phyloP scores from a whole-genome alignment of 768 basidiomycete species.

The Chlorophyllum brunneum region DNA sequence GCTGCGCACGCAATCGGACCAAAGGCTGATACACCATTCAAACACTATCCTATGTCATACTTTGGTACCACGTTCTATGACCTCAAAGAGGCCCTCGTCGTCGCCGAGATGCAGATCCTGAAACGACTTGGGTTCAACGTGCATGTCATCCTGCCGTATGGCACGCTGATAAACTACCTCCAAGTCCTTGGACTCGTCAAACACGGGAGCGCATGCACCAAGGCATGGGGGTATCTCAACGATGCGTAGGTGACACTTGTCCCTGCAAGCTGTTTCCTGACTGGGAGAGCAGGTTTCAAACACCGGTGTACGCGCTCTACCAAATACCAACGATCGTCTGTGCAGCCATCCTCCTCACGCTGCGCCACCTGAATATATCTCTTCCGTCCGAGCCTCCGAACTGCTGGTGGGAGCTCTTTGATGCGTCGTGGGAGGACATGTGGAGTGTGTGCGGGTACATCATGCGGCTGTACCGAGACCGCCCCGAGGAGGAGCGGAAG shows the following conservation, averaged over 20 bases:
- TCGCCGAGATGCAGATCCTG: constrained; percentile 95
- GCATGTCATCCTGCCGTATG: constrained; percentile 89
- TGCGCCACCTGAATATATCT: constrained; percentile 65
- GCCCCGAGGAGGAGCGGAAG: constrained; percentile 40
- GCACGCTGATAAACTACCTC: constrained; percentile 92
- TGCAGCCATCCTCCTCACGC: constrained; percentile 81
- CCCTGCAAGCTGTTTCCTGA: not conserved
- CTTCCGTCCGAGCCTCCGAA: constrained; percentile 69
- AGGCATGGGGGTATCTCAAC: constrained; percentile 93
- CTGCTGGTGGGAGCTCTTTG: constrained; percentile 94
- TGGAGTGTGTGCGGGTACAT: constrained; percentile 82
- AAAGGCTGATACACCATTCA: constrained; percentile 39
- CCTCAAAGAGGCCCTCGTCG: constrained; percentile 89
- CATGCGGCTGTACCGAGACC: constrained; percentile 71
- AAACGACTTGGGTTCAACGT: constrained; percentile 96
- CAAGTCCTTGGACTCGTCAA: constrained; percentile 82
- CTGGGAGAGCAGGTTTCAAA: constrained; percentile 67
- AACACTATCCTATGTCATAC: constrained; percentile 85
- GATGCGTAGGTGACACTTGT: constrained; percentile 68
- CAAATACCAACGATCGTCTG: constrained; percentile 88
- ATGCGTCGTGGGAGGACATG: constrained; percentile 86
- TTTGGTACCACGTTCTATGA: constrained; percentile 90
- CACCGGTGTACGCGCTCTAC: constrained; percentile 87
- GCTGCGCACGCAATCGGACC: constrained; percentile 47
- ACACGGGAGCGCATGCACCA: constrained; percentile 63